A percentile compares a stretch with the other conserved stretches of the same genome.
Evolutionary conservation across 768 basidiomycete species (phyloP).

Genomic region (Tulasnella calospora): DNA sequence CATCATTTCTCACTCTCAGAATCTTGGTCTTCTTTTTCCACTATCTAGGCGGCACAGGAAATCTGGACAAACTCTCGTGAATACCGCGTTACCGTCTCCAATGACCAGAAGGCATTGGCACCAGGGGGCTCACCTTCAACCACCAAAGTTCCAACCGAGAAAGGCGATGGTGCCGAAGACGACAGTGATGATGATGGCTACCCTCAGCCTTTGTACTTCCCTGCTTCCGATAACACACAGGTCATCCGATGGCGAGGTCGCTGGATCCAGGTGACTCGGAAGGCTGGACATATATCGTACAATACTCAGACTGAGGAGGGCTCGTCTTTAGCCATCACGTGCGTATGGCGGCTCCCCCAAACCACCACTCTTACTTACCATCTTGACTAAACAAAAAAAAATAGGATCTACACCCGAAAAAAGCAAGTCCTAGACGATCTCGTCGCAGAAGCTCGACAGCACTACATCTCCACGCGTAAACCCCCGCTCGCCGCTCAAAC

Average conservation of each 20-base stretch:
- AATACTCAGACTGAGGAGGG: not conserved
- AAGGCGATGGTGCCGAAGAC: not conserved
- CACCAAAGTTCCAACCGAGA: not conserved
- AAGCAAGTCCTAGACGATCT: conserved; percentile 10
- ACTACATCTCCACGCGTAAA: conserved; percentile 4
- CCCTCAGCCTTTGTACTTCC: conserved; percentile 8
- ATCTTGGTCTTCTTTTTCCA: not conserved
- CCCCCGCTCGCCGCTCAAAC: conserved; percentile 1
- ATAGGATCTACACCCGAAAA: conserved; percentile 6
- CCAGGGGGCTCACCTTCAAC: conserved; percentile 14
- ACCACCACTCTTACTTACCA: too few species aligned
- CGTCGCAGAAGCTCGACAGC: conserved; percentile 3
- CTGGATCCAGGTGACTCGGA: conserved; percentile 9
- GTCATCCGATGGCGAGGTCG: conserved; percentile 17
- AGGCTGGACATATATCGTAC: not conserved
- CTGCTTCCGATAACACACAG: conserved; percentile 14
- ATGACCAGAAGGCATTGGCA: not conserved
- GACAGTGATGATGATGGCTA: conserved; percentile 1
- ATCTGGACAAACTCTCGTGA: conserved; percentile 25
- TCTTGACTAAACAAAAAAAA: not conserved
- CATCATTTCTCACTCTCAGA: not conserved
- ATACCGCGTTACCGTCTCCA: conserved; percentile 18
- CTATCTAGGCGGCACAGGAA: conserved; percentile 14
- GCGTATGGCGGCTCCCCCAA: not conserved
- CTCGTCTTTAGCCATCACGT: not conserved